These are phyloP conservation scores for Eucalyptus polyanthemos DNA, from an alignment of 345 rosid genomes.

Conservation along the genomic window DNA sequence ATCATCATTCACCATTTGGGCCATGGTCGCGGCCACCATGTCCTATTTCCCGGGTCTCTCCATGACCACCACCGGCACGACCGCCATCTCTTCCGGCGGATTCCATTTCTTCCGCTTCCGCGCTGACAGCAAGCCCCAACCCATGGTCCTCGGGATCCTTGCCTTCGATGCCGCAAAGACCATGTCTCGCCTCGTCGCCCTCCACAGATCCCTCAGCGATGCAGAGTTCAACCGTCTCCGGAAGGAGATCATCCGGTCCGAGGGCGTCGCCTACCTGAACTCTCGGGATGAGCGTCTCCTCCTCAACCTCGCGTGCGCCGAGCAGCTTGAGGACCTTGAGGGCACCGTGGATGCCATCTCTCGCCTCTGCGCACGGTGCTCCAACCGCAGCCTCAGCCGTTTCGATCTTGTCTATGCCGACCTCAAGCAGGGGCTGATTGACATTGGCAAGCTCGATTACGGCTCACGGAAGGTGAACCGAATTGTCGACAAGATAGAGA, in stretches of 20 bases:
- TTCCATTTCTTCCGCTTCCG: background rate
- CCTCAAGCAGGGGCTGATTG: slow-evolving; percentile 10
- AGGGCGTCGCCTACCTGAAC: slow-evolving; percentile 24
- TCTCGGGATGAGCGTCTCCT: slow-evolving; percentile 19
- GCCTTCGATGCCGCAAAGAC: slow-evolving; percentile 36
- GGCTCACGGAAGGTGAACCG: slow-evolving; percentile 2
- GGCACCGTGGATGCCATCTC: slow-evolving; percentile 4
- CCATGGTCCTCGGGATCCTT: slow-evolving; percentile 22
- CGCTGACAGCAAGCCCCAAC: background rate
- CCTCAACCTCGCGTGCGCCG: slow-evolving; percentile 19
- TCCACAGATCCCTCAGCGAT: slow-evolving; percentile 19
- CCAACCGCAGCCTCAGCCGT: background rate
- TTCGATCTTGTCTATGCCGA: slow-evolving; percentile 12
- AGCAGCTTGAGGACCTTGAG: slow-evolving; percentile 33
- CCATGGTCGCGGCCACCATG: slow-evolving; percentile 6
- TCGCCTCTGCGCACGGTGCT: slow-evolving; percentile 18
- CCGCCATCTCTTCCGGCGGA: background rate
- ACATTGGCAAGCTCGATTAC: background rate
- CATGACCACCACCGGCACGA: background rate
- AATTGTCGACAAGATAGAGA: slow-evolving; percentile 24
- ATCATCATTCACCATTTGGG: background rate
- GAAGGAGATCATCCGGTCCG: slow-evolving; percentile 7
- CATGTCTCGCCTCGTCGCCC: slow-evolving; percentile 27
- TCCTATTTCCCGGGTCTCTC: background rate
- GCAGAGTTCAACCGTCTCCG: slow-evolving; percentile 15